A percentile compares a stretch with the other conserved stretches of the same genome.
These are phyloP conservation scores for Thelonectria olida DNA, from an alignment of 2,329 filamentous ascomycete species.

Conservation along the genomic window DNA sequence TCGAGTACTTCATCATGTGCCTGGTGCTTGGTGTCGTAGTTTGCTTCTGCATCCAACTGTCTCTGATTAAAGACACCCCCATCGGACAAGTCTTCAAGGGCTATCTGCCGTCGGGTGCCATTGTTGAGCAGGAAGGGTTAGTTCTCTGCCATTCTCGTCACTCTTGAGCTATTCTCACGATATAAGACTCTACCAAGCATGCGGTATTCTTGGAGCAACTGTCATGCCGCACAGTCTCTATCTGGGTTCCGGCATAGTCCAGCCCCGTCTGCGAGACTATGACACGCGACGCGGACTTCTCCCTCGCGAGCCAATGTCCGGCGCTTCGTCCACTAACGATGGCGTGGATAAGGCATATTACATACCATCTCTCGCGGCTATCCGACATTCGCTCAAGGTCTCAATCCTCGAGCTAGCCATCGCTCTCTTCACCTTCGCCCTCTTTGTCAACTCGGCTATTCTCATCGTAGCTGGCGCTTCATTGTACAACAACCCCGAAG, in stretches of 20 bases:
- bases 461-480: slow-evolving; percentile 83
- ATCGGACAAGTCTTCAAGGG: slow-evolving; percentile 71
- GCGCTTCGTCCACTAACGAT: slow-evolving; percentile 40
- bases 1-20: slow-evolving; percentile 70
- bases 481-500: slow-evolving; percentile 70
- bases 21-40: slow-evolving; percentile 75
- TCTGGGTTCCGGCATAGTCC: slow-evolving; percentile 74
- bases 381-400: slow-evolving; percentile 77
- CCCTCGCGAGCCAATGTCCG: slow-evolving; percentile 45
- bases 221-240: slow-evolving; percentile 78
- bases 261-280: slow-evolving; percentile 72
- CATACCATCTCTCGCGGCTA: slow-evolving; percentile 74
- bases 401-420: slow-evolving; percentile 75
- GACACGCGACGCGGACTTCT: slow-evolving; percentile 66
- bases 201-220: slow-evolving; percentile 80
- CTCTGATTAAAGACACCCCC: slow-evolving; percentile 64
- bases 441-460: slow-evolving; percentile 86
- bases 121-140: slow-evolving; percentile 66
- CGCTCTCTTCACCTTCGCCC: slow-evolving; percentile 82
- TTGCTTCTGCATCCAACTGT: slow-evolving; percentile 76
- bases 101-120: slow-evolving; percentile 68
- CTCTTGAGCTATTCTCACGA: slow-evolving; percentile 4
- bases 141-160: slow-evolving; percentile 11
- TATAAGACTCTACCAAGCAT: slow-evolving; percentile 71
- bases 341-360: slow-evolving; percentile 66